Evolutionary conservation across 306 rosid genomes (phyloP), one percentile per base, ranked within the genome.

Genomic region (Corylus heterophylla): DNA sequence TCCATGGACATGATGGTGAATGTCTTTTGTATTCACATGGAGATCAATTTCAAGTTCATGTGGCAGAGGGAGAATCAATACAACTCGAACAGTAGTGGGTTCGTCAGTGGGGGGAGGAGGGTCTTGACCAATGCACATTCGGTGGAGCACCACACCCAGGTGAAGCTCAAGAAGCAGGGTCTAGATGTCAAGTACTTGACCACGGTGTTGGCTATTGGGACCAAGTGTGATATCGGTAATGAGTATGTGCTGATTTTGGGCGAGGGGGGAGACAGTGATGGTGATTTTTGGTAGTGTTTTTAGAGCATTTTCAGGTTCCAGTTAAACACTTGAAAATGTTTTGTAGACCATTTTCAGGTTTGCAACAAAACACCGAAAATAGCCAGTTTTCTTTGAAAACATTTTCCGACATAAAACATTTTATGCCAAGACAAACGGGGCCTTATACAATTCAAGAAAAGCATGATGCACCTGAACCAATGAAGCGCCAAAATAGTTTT

Each of bases 41-140:
- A 93, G 78, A 97, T 98, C 17, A 95, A 95, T 83, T 93, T 95
- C 78, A 93, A 97, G 22, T 74, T 91, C 18, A 97, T 97, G 1
- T 93, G 99, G 99, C 99, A 93, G 93, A 84, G 98, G 82, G 93
- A 91, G 88, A 85, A 94, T 75, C 99, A 90, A 50, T 95, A 87
- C 71, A 91, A 96, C 81, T 91, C 98, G 9, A 93, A 96, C 69
- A 93, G 99, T 59, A 95, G 97, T 78, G 99, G 98, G 50, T 93
- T 95, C 74, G 90, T 93, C 74, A 91, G 93, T 29, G 80, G 88
- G 7, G 93, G 94, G 13, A 83, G 86, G 80, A 93, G 99, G 77
- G 94, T 95, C 68, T 90, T 95, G 22, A 95, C 98, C 4, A 93
- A 95, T 86, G 99, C 98, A 42, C 98, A 95, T 80, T 95, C 97